These are phyloP conservation scores for Pseudogymnoascus sp. DNA, from an alignment of 2,329 filamentous ascomycete species.

Conservation along the genomic window DNA sequence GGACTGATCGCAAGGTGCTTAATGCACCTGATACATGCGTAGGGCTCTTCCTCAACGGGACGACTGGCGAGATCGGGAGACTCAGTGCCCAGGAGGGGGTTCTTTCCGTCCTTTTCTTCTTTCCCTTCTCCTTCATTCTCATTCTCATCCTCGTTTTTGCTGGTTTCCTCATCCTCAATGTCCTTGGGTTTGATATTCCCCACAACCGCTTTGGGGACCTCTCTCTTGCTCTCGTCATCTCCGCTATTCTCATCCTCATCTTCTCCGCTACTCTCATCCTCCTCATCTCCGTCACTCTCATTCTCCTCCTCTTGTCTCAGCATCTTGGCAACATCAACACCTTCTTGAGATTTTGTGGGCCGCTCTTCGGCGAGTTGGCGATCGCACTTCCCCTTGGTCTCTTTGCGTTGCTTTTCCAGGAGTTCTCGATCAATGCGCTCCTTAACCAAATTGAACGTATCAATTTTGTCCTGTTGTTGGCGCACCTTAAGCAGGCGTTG, in stretches of 20 bases:
- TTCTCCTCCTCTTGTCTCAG: neutral
- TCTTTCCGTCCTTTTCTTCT: neutral
- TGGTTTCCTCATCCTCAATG: neutral
- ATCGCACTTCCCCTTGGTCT: neutral
- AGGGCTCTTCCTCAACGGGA: no score
- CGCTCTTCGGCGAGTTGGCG: neutral
- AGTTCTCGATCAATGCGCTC: no score
- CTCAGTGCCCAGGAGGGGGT: neutral
- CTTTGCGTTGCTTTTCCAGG: neutral
- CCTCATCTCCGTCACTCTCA: neutral
- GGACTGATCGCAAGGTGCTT: neutral
- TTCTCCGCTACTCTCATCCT: no score
- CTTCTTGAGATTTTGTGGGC: neutral
- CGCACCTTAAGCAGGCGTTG: no score
- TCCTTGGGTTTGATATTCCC: neutral
- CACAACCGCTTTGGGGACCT: neutral
- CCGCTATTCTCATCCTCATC: neutral
- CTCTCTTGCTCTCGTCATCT: neutral
- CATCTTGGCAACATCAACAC: neutral
- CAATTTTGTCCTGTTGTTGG: no score
- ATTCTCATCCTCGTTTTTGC: neutral
- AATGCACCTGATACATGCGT: neutral
- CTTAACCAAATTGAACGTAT: no score
- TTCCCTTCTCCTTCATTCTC: neutral
- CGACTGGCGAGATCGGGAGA: neutral